Base-by-base conservation (phyloP, 2,329 filamentous ascomycete genomes). In the Fusarium haematococcum region DNA sequence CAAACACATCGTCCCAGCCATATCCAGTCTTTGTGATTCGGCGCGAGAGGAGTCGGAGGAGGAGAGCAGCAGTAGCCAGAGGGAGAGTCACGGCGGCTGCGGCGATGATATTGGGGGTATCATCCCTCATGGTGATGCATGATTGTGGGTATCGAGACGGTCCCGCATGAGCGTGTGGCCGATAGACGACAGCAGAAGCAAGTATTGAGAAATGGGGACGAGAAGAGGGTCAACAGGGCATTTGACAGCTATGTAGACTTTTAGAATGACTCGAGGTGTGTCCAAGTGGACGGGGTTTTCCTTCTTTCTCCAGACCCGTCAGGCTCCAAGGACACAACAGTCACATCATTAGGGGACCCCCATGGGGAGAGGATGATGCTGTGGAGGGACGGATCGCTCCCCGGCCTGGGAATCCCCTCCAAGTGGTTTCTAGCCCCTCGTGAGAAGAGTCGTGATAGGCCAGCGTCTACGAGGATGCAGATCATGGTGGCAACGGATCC, bases 71-170 rank as follows among this genome's bases (percentile, higher is more conserved):
- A 25, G 76, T 78, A 30, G 76, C 70, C 13, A 78, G 63, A 35
- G 71, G 71, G 32, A 77, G 58, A 0, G 75, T 77, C 57, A 76
- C 70, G 27, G 68, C 63, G 33, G 75, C 67, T 41, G 75, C 58
- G 54, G 66, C 74, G 71, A 77, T 76, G 67, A 75, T 75, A 41
- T 73, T 70, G 60, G 72, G 72, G 72, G 65, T 75, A 45, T 75
- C 69, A 75, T 75, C 52, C 69, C 57, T 73, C 72, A 75, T 75
- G 72, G 69, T 75, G 72, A 75, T 75, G 73, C 72, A 75, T 75
- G 33, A 57, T 71, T 62, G 33, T 54, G 59, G 37, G 58, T 56
- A 39, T 37, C 37, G 32, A 27, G 43, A 56, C 59, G 50, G 10
- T 54, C 48, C 59, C 48, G 60, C 48, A 65, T 60, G 62, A 48